Conservation (phyloP, 1,284 basidiomycete species). For the Fistulina hepatica region DNA sequence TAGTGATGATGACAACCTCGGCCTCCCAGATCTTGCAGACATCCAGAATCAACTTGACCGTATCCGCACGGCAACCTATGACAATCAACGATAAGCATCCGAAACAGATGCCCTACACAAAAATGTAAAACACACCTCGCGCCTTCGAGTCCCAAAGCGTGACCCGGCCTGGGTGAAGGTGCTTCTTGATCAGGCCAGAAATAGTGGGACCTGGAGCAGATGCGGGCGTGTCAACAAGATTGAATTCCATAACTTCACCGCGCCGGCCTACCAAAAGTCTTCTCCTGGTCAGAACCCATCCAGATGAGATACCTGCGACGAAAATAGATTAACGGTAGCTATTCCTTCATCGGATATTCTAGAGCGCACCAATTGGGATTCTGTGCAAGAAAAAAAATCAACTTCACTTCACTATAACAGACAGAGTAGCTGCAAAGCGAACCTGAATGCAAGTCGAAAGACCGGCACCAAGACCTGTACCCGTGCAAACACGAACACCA, state of each 20-base stretch:
- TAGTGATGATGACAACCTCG: slow-evolving; percentile 59
- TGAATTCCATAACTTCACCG: not conserved
- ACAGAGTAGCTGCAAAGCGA: too few relatives aligned
- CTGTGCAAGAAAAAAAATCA: slow-evolving; percentile 21
- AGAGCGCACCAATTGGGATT: slow-evolving; percentile 46
- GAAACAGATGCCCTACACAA: slow-evolving; percentile 3
- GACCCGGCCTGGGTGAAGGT: slow-evolving; percentile 43
- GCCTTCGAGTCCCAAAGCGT: slow-evolving; percentile 55
- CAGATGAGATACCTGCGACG: slow-evolving; percentile 48
- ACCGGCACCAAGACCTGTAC: slow-evolving; percentile 73
- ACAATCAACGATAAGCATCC: slow-evolving; percentile 5
- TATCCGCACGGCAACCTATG: slow-evolving; percentile 34
- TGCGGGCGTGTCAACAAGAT: not conserved
- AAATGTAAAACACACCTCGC: slow-evolving; percentile 33
- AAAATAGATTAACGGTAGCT: slow-evolving; percentile 1
- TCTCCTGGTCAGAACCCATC: slow-evolving; percentile 70
- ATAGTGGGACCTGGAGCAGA: slow-evolving; percentile 37
- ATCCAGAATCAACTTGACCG: slow-evolving; percentile 36
- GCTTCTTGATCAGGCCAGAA: slow-evolving; percentile 49
- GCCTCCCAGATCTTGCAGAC: slow-evolving; percentile 32
- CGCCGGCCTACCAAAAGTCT: slow-evolving; percentile 58
- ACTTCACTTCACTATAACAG: slow-evolving; percentile 10
- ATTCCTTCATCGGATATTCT: not conserved
- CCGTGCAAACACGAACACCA: slow-evolving; percentile 73
- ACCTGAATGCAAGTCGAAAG: slow-evolving; percentile 68